Percentiles rank a stretch among this genome's conserved stretches.
Conservation (phyloP, 2,329 filamentous ascomycete genomes). For the Blastomyces parvus region DNA sequence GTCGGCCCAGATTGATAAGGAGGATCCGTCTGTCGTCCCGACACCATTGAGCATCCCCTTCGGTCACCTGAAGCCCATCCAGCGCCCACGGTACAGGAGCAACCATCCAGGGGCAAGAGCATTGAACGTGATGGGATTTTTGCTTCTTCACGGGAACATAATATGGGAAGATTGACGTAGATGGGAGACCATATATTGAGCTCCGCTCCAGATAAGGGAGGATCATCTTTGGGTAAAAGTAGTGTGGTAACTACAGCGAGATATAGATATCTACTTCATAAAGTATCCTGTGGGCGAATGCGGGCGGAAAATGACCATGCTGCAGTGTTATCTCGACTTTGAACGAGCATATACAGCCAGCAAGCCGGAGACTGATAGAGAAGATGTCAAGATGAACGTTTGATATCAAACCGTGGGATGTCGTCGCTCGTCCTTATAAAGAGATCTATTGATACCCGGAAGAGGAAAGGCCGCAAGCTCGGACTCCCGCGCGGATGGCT, state of each 20-base stretch:
- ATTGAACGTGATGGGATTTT: background rate
- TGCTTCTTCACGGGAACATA: background rate
- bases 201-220: background rate
- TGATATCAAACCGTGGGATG: no score
- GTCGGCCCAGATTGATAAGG: background rate
- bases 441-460: background rate
- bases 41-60: background rate
- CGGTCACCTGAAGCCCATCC: background rate
- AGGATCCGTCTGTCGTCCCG: background rate
- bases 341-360: background rate
- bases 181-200: background rate
- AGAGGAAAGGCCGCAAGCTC: background rate
- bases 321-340: no score
- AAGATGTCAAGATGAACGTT: background rate
- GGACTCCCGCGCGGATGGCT: no score
- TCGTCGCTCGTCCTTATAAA: background rate
- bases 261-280: no score
- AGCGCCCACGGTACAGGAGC: background rate
- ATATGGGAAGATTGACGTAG: background rate
- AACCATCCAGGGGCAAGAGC: no score
- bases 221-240: background rate
- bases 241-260: no score
- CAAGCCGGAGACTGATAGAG: background rate
- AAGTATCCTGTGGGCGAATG: no score
- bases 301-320: no score